Conservation (phyloP, 2,329 filamentous ascomycete species). For the Sporothrix pseudoabietina region DNA sequence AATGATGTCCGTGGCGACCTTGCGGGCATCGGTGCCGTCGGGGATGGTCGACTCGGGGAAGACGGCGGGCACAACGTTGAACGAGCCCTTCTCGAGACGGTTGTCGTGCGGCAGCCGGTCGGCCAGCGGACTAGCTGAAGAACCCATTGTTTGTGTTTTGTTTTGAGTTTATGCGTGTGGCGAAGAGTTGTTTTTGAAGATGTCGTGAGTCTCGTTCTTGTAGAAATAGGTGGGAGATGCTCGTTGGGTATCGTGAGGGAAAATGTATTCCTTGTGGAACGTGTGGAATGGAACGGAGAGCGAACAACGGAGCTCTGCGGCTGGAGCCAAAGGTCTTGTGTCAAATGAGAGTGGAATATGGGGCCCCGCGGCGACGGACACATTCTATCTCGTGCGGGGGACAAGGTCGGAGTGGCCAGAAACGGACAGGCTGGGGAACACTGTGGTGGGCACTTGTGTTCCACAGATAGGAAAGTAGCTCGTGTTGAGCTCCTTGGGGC, state of each 20-base stretch:
- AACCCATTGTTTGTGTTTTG: conserved; percentile 13
- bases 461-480: not conserved
- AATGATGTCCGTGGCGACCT: conserved; percentile 46
- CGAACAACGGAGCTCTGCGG: not conserved
- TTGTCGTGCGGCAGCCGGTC: conserved; percentile 31
- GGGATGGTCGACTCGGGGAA: conserved; percentile 44
- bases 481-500: not conserved
- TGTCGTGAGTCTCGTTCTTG: not conserved
- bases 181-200: not conserved
- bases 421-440: not conserved
- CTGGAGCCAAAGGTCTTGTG: not conserved
- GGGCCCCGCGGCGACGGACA: not conserved
- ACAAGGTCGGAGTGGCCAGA: not conserved
- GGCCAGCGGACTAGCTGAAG: conserved; percentile 12
- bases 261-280: not conserved
- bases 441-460: not conserved
- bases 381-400: not conserved
- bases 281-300: not conserved
- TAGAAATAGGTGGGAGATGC: not conserved
- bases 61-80: conserved; percentile 54
- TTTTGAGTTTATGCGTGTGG: not conserved
- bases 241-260: not conserved
- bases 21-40: conserved; percentile 41
- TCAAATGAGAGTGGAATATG: not conserved
- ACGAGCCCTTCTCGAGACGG: conserved; percentile 51